Conservation (phyloP, 148 eudicot genomes). For the Vaccinium darrowii region DNA sequence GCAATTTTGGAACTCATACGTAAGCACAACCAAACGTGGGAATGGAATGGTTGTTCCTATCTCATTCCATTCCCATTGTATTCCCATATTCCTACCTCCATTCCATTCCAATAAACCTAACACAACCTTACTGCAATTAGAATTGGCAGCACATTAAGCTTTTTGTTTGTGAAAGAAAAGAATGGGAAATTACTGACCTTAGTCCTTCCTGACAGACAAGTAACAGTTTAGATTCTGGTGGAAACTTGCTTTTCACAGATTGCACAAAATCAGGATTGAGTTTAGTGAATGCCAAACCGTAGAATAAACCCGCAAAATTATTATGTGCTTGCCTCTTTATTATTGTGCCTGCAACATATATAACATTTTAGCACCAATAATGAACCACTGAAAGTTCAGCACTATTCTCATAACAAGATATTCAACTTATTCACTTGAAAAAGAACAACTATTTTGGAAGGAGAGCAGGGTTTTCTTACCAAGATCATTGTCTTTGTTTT, state of each 20-base stretch:
- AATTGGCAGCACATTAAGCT: not conserved
- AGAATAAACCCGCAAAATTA: conserved; percentile 85
- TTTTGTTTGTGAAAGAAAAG: not conserved
- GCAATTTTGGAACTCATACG: too few relatives aligned
- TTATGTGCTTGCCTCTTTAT: conserved; percentile 76
- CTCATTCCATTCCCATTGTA: too few relatives aligned
- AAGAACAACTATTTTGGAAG: not conserved
- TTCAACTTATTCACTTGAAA: not conserved
- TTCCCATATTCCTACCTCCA: too few relatives aligned
- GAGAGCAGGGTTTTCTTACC: conserved; percentile 35
- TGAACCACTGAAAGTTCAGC: not conserved
- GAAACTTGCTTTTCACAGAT: conserved; percentile 70
- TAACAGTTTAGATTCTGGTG: conserved; percentile 72
- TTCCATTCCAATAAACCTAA: too few relatives aligned
- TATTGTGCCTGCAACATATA: conserved; percentile 60
- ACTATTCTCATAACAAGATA: not conserved
- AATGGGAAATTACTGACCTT: conserved; percentile 41
- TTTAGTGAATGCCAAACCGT: conserved; percentile 84
- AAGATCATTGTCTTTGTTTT: conserved; percentile 75
- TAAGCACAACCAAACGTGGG: too few relatives aligned
- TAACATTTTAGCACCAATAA: conserved; percentile 7
- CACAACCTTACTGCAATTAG: not conserved
- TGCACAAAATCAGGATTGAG: conserved; percentile 82
- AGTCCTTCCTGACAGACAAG: conserved; percentile 95
- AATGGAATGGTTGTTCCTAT: too few relatives aligned